Base-by-base conservation (phyloP, 169 alveolate species). In the Babesia bigemina region DNA sequence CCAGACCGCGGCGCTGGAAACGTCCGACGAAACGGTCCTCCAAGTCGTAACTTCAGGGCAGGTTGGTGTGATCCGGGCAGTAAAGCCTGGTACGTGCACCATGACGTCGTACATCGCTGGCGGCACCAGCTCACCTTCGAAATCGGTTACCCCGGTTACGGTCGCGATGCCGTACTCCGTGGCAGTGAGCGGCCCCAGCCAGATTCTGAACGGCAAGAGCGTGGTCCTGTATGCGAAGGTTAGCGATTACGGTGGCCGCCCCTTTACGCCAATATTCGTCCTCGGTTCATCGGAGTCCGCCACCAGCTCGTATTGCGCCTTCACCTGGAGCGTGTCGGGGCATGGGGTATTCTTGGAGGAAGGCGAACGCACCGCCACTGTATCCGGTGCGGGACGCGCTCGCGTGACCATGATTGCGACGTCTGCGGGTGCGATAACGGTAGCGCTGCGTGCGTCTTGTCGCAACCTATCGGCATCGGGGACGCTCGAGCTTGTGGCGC, bases 61-160 rank as follows among this genome's bases (percentile, higher is more conserved):
- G 21, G 36, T 67, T 9, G 76, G 76, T 36, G 33, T 36, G 50
- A 67, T 67, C n/a, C 14, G 50, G 28, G 50, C 76, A 14, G 21
- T 28, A 4, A 26, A 21, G 26, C 63, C 65, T 4, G 81, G 81
- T 0, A 45, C 73, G 12, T 60, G 73, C 39, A 71, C 71, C 10
- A 26, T 71, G 50, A 52, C 61, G 29, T 60, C 81, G 17, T 71
- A 60, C 62, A 62, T 71, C 8, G 72, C 81, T 24, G 26, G 60
- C 10, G 81, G 58, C 44, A 26, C 48, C 7, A 26, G 36, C 29
- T 10, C 57, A 2, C 65, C 50, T 0, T 28, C 65, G 44, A 71
- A 59, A 29, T 58, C 70, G 26, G 52, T 39, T 0, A 60, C 72
- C 2, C 81, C 81, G 6, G 81, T 71, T 9, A 48, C 55, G 17